A percentile compares a stretch with the other conserved stretches of the same genome.
These are phyloP conservation scores for Plenodomus biglobosus DNA, from an alignment of 2,329 filamentous ascomycete genomes.

Conservation along the genomic window DNA sequence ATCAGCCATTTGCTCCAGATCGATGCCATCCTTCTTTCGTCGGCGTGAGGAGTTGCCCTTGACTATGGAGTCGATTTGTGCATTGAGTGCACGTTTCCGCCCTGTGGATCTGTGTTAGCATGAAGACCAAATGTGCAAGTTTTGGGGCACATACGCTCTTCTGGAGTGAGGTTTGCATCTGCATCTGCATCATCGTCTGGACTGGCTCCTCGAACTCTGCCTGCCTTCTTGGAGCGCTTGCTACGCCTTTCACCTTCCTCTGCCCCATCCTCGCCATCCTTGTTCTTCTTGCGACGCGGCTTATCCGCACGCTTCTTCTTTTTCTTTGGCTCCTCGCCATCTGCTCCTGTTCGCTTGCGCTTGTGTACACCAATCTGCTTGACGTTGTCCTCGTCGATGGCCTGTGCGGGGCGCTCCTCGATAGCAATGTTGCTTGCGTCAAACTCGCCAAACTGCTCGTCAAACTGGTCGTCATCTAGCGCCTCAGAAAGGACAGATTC, in stretches of 20 bases:
- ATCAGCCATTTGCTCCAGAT: slow-evolving; percentile 87
- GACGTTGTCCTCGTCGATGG: slow-evolving; percentile 64
- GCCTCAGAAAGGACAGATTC: slow-evolving; percentile 64
- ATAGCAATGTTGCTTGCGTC: slow-evolving; percentile 63
- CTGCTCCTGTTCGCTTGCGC: slow-evolving; percentile 63
- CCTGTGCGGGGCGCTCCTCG: slow-evolving; percentile 59
- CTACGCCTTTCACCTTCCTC: slow-evolving; percentile 57
- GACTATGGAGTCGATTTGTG: slow-evolving; percentile 83
- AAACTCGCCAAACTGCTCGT: slow-evolving; percentile 57
- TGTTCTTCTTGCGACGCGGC: slow-evolving; percentile 54
- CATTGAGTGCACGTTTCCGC: slow-evolving; percentile 78
- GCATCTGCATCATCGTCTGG: slow-evolving; percentile 70
- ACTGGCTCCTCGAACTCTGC: slow-evolving; percentile 38
- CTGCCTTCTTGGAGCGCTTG: slow-evolving; percentile 50
- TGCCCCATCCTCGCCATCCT: slow-evolving; percentile 46
- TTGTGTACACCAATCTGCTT: slow-evolving; percentile 64
- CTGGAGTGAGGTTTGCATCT: slow-evolving; percentile 78
- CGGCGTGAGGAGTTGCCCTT: slow-evolving; percentile 75
- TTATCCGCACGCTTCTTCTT: slow-evolving; percentile 67
- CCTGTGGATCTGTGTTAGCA: slow-evolving; percentile 42
- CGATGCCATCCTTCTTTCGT: slow-evolving; percentile 85
- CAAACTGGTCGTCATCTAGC: slow-evolving; percentile 65
- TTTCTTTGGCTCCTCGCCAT: slow-evolving; percentile 62
- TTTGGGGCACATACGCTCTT: slow-evolving; percentile 67
- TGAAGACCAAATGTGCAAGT: background rate